Base-by-base conservation (phyloP, 352 stramenopile genomes). In the Pythium diclinum region DNA sequence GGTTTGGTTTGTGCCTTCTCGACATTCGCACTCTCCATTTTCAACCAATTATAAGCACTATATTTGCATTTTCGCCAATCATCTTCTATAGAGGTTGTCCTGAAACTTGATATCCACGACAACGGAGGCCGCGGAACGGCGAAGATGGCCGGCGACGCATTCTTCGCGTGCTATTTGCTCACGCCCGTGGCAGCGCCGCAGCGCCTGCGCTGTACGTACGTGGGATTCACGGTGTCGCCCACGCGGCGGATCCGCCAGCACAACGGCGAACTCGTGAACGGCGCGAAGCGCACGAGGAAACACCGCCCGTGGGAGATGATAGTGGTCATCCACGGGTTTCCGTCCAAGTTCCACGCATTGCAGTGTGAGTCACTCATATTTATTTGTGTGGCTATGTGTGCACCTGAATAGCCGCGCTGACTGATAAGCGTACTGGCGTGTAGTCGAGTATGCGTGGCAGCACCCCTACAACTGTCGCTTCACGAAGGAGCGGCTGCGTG, bases 381-480 rank as follows among this genome's bases (percentile, higher is more conserved):
- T 32, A 6, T 10, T 56, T 5, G 25, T 32, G 42, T 48, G 51
- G 4, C 42, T 16, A 38, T 1, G n/a, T 46, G 17, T 21, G 56
- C 6, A 46, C 4, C 25, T 44, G 56, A 3, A 61, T 10, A 19
- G 11, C 2, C 25, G 25, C 25, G 25, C 9, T 51, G 30, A 38
- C 19, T 51, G n/a, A 44, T 17, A 3, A 17, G 14, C 17, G 10
- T 56, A 5, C 36, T 33, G 5, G 8, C 9, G 23, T 51, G n/a
- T 19, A 92, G 83, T 93, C 57, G 84, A 93, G 61, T 93, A 77
- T 59, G 77, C 85, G 14, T 93, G 82, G 84, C 84, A 93, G 69
- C 82, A 93, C 60, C 85, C 85, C 19, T 68, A 77, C 25, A 72
- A 65, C 23, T 83, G 78, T 68, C 75, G 83, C 62, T 67, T 89